Evolutionary conservation across 208 protist genomes (phyloP).

Genomic region (Trypanosoma boissoni): DNA sequence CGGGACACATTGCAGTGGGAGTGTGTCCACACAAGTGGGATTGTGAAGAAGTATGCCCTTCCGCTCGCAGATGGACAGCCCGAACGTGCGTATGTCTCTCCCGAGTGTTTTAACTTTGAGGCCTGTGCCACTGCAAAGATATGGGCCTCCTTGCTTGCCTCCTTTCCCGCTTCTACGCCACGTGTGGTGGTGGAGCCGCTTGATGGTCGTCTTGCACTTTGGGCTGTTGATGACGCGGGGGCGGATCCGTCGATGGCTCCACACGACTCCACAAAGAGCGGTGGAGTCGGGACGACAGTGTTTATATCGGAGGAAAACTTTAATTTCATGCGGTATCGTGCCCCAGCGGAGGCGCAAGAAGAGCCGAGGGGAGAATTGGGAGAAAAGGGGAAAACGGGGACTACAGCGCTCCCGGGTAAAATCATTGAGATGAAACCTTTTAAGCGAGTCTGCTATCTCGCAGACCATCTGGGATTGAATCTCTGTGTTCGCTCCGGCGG

Average conservation of each 20-base stretch:
- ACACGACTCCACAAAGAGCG: neutral
- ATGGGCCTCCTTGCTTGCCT: constrained; percentile 39
- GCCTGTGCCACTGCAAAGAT: constrained; percentile 30
- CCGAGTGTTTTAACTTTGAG: constrained; percentile 41
- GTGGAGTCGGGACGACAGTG: constrained; percentile 22
- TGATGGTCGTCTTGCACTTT: constrained; percentile 37
- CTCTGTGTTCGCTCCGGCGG: constrained; percentile 38
- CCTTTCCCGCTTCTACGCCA: constrained; percentile 29
- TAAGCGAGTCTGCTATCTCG: constrained; percentile 39
- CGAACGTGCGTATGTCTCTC: constrained; percentile 12
- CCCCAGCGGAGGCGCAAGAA: neutral
- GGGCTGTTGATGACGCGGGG: constrained; percentile 5
- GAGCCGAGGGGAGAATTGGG: neutral
- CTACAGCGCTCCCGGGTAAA: constrained; percentile 41
- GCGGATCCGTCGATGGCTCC: neutral
- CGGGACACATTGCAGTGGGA: constrained; percentile 35
- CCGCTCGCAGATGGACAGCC: constrained; percentile 36
- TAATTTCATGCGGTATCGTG: constrained; percentile 11
- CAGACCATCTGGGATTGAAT: constrained; percentile 48
- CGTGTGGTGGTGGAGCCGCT: constrained; percentile 36
- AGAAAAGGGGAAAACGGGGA: neutral
- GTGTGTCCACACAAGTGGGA: constrained; percentile 28
- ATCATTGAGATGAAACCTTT: constrained; percentile 59
- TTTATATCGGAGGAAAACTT: constrained; percentile 6
- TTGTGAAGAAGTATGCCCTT: constrained; percentile 45